Percentiles rank a stretch among this genome's conserved stretches.
Conservation (phyloP, 2,329 filamentous ascomycete genomes). For the Penicillium sp. region DNA sequence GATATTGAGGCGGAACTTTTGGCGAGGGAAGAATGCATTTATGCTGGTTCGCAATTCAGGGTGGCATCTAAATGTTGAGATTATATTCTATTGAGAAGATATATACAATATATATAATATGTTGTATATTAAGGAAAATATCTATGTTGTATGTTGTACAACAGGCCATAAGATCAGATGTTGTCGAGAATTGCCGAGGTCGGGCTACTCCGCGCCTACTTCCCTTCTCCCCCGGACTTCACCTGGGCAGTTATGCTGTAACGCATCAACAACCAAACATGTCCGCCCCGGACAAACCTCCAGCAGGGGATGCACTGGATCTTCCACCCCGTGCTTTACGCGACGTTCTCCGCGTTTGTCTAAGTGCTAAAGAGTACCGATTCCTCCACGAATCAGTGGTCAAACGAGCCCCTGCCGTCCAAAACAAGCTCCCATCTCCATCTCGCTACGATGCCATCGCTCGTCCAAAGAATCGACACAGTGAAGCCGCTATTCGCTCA, state of each 20-base stretch:
- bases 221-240: conserved; percentile 7
- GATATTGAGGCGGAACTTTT: conserved; percentile 42
- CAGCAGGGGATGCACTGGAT: conserved; percentile 13
- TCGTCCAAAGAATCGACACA: conserved; percentile 61
- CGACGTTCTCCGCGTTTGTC: conserved; percentile 80
- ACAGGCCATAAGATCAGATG: neutral
- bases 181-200: conserved; percentile 2
- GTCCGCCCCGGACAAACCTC: conserved; percentile 21
- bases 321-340: conserved; percentile 73
- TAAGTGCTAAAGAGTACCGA: conserved; percentile 81
- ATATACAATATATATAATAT: neutral
- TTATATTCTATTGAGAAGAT: neutral
- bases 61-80: neutral
- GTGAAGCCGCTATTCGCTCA: conserved; percentile 67
- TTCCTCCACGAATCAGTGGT: conserved; percentile 79
- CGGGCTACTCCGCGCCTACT: neutral
- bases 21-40: neutral
- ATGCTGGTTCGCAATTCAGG: neutral
- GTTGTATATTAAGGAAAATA: too few species aligned
- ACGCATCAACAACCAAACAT: conserved; percentile 20
- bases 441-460: conserved; percentile 52
- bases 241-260: neutral
- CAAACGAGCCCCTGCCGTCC: conserved; percentile 63
- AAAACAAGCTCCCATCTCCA: conserved; percentile 53
- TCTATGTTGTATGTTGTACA: too few species aligned